phyloP scores from a whole-genome alignment of 2,329 filamentous ascomycete genomes.

The Claviceps humidiphila region DNA sequence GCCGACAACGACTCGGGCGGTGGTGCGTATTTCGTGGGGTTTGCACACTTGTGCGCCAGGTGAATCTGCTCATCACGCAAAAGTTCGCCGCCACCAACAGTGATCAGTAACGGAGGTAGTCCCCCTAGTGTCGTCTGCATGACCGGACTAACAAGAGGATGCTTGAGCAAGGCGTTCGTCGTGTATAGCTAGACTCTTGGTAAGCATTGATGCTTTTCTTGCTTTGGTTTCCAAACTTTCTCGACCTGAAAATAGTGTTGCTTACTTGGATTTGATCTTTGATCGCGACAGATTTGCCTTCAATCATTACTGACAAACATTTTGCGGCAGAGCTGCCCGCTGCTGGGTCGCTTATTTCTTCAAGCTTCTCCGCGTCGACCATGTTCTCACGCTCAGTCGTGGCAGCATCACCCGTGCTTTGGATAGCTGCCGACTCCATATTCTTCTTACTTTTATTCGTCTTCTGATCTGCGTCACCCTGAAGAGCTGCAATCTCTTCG shows the following conservation, averaged over 20 bases:
- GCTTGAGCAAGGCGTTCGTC: constrained; percentile 70
- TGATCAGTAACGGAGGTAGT: constrained; percentile 72
- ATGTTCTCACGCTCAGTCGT: constrained; percentile 17
- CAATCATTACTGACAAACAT: constrained; percentile 52
- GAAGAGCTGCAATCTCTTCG: constrained; percentile 51
- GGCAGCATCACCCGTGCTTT: constrained; percentile 21
- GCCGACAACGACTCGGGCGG: constrained; percentile 49
- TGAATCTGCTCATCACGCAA: constrained; percentile 92
- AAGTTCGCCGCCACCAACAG: constrained; percentile 79
- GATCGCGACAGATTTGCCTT: constrained; percentile 57
- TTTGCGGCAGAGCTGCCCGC: constrained; percentile 16
- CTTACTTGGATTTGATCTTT: constrained; percentile 83
- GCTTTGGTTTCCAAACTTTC: neutral
- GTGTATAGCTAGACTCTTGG: constrained; percentile 45
- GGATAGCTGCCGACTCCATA: constrained; percentile 6
- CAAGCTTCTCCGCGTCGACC: constrained; percentile 14
- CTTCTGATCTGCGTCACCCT: constrained; percentile 34
- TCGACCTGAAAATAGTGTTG: neutral
- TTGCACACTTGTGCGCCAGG: constrained; percentile 83
- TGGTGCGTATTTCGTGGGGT: constrained; percentile 65
- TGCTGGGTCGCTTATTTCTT: constrained; percentile 10
- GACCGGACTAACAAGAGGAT: constrained; percentile 81
- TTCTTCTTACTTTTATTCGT: constrained; percentile 12
- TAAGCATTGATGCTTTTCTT: neutral
- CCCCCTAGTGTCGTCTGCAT: constrained; percentile 83